phyloP scores from a whole-genome alignment of 371 early-diverging fungal genomes.

The Mortierella sp. region DNA sequence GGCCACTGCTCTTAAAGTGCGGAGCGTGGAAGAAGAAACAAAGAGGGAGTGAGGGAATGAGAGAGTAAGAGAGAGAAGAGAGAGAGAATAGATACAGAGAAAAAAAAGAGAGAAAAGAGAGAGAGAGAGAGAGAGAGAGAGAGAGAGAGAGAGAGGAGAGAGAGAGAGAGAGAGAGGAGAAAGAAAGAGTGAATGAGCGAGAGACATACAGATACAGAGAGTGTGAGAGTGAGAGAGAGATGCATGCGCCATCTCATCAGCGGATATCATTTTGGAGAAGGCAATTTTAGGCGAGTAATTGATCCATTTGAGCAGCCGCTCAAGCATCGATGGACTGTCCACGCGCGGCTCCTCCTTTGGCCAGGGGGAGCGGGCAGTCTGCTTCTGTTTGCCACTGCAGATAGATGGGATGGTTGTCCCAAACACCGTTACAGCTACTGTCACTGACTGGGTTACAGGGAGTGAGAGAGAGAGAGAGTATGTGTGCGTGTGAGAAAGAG shows the following conservation, averaged over 20 bases:
- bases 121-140: not conserved
- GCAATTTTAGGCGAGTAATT: not conserved
- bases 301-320: too few species aligned
- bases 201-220: not conserved
- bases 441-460: not conserved
- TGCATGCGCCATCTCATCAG: not conserved
- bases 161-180: not conserved
- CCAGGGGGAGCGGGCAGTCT: slow-evolving; percentile 3
- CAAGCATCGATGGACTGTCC: too few species aligned
- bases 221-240: not conserved
- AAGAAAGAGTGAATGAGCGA: not conserved
- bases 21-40: not conserved
- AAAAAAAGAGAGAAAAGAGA: slow-evolving; percentile 16
- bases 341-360: too few species aligned
- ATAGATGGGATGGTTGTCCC: too few species aligned
- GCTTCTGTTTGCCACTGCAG: not conserved
- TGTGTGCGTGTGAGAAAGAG: too few species aligned
- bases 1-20: not conserved
- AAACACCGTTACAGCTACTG: too few species aligned
- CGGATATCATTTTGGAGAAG: not conserved
- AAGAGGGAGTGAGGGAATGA: not conserved
- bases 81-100: slow-evolving; percentile 56
- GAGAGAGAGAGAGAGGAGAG: not conserved
- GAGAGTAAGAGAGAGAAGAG: slow-evolving; percentile 16
- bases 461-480: not conserved